Conservation (phyloP, 768 basidiomycete species). For the Hydnomerulius pinastri region DNA sequence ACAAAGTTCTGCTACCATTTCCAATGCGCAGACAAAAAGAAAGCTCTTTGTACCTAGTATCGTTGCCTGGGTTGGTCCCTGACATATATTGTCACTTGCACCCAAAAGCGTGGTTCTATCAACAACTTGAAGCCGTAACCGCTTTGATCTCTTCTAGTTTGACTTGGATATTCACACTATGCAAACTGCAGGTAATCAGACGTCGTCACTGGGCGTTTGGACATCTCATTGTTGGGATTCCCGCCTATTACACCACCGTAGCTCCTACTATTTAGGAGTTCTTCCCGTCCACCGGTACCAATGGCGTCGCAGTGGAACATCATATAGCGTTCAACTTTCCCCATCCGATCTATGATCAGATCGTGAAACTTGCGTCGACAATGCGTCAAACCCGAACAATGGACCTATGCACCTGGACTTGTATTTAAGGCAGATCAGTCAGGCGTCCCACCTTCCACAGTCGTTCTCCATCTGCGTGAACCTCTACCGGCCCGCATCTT, state of each 20-base stretch:
- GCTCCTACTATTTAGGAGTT: no score
- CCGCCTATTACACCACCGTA: no score
- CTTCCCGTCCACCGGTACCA: background rate
- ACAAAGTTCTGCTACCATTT: background rate
- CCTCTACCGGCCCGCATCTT: background rate
- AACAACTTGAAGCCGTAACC: no score
- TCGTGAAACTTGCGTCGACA: background rate
- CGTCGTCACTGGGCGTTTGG: background rate
- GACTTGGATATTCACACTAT: no score
- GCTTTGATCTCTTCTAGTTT: no score
- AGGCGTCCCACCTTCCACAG: background rate
- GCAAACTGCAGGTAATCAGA: background rate
- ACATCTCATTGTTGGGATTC: no score
- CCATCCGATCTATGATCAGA: background rate
- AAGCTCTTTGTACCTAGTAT: background rate
- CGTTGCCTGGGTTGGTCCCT: no score
- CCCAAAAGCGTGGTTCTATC: no score
- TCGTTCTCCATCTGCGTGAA: background rate
- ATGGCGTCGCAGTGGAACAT: no score
- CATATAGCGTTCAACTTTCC: no score
- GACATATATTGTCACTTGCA: no score
- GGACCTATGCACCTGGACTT: background rate
- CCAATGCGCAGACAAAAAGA: background rate
- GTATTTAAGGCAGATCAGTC: background rate
- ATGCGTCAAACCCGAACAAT: background rate